Evolutionary conservation across 257 asterid genomes (phyloP).

Genomic region (Cruciata laevipes): DNA sequence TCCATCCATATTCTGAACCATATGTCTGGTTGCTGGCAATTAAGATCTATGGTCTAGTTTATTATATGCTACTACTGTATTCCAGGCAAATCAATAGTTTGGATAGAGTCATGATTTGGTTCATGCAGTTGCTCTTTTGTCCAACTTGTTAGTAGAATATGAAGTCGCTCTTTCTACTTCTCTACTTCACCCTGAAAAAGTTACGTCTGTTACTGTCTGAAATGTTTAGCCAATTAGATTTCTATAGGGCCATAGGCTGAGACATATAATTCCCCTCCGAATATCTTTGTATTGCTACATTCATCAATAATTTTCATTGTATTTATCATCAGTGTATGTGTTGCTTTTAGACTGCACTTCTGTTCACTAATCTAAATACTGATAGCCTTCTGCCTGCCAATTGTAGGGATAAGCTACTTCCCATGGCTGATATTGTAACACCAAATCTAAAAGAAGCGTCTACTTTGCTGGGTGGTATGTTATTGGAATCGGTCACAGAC

Average conservation of each 20-base stretch:
- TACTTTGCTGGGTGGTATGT: constrained; percentile 67
- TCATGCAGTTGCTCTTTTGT: neutral
- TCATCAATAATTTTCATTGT: neutral
- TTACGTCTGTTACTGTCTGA: neutral
- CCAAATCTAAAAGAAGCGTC: constrained; percentile 92
- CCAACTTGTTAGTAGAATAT: neutral
- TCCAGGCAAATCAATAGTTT: neutral
- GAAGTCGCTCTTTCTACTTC: neutral
- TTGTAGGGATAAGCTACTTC: constrained; percentile 80
- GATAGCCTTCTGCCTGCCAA: constrained; percentile 11
- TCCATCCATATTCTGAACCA: neutral
- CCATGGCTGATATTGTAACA: constrained; percentile 83
- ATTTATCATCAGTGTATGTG: neutral
- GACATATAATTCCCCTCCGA: neutral
- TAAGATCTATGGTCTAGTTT: neutral
- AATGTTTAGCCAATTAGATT: neutral
- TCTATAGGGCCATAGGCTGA: neutral
- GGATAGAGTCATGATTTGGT: neutral
- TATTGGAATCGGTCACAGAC: constrained; percentile 63
- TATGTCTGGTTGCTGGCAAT: neutral
- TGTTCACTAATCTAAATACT: neutral
- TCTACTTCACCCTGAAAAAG: neutral
- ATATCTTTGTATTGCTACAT: neutral
- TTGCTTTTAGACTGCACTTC: neutral
- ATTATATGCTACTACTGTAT: neutral